Percentiles rank a stretch among this genome's conserved stretches.
phyloP scores from a whole-genome alignment of 306 rosid genomes.

The Astragalus membranaceus region DNA sequence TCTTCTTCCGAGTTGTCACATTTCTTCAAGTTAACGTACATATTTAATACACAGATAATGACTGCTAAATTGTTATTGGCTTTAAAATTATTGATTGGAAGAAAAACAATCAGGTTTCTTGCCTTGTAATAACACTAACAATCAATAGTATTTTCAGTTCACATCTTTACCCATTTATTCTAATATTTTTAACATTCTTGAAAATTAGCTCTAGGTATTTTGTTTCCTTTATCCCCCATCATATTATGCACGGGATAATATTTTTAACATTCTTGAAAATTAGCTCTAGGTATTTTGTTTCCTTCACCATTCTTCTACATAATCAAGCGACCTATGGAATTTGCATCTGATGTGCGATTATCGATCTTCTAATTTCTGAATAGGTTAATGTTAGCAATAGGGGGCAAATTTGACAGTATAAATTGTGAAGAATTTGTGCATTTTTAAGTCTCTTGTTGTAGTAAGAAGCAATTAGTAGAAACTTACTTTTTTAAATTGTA shows the following conservation, averaged over 20 bases:
- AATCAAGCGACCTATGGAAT: too few relatives aligned
- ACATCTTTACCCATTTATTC: conserved; percentile 8
- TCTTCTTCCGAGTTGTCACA: background rate
- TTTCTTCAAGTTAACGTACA: background rate
- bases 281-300: too few relatives aligned
- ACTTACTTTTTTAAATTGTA: too few relatives aligned
- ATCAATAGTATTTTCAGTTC: background rate
- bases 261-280: too few relatives aligned
- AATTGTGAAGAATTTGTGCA: too few relatives aligned
- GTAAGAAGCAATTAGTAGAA: too few relatives aligned
- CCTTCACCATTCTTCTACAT: too few relatives aligned
- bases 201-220: background rate
- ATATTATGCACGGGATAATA: background rate
- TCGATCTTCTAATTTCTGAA: too few relatives aligned
- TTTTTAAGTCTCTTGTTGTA: too few relatives aligned
- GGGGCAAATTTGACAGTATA: too few relatives aligned
- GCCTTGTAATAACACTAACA: conserved; percentile 1
- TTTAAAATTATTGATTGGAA: background rate
- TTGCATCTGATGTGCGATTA: too few relatives aligned
- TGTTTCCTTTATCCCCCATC: background rate
- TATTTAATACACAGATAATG: background rate
- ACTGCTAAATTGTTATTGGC: background rate
- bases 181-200: background rate
- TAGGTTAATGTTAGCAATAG: too few relatives aligned
- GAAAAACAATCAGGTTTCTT: background rate